Base-by-base conservation (phyloP, 129 eudicot species). In the Saussurea involucrata region DNA sequence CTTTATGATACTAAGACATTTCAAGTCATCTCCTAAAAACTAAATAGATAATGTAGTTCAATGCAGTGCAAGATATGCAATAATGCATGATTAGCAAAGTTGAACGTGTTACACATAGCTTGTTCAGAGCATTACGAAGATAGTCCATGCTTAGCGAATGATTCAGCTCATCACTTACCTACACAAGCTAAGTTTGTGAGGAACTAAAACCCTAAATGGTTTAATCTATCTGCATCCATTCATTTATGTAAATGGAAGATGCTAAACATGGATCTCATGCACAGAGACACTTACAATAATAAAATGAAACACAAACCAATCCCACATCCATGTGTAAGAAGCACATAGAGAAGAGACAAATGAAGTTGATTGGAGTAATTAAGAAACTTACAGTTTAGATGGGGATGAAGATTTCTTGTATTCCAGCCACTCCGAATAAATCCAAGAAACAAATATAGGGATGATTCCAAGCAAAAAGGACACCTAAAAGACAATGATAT, bases 391-490 rank as follows among this genome's bases (percentile, higher is more conserved):
- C 98, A 91, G 89, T 95, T 95, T 92, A 10, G 96, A 81, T 68
- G 63, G 82, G 24, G 87, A 82, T 72, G 92, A 88, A 73, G 89
- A 83, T 82, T 80, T 95, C 82, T 74, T 91, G 87, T 89, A 89
- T 73, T 95, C 98, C 83, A 95, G 78, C 87, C 91, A 87, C 76
- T 95, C 98, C 1, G 98, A 87, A 77, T 95, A 89, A 44, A 89
- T 81, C 98, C 98, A 95, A 58, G 96, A 88, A 60, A 91, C 86
- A 81, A 91, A 53, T 67, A 90, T 72, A 6, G 98, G 98, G 74
- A 95, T 85, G 78, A 91, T 60, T 68, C 98, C 98, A 81, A 95
- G 96, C 89, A 95, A 83, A 84, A 91, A 91, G 22, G 98, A 89
- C 82, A 95, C 97, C 97, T 95, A 90, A 13, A 18, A 65, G 63